Evolutionary conservation across 148 eudicot genomes (phyloP), one percentile per base, ranked within the genome.

Genomic region (Arbutus unedo): DNA sequence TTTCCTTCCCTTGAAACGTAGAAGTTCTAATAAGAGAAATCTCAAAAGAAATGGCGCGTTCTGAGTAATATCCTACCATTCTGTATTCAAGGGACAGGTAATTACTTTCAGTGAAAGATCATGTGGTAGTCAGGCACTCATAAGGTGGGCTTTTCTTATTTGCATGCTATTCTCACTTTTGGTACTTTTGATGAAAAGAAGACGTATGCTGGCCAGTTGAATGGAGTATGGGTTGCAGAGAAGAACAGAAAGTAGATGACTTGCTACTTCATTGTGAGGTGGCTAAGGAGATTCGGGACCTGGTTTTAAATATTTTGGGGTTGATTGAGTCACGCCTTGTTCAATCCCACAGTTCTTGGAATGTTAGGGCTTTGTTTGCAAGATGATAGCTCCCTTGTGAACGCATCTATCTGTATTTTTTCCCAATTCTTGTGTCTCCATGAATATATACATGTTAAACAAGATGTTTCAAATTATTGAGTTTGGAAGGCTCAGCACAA

Each of bases 191-290:
- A 66, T 66, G 71, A 25, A 25, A 23, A 25, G 1, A 3, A 23
- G 11, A 43, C 25, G n/a, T 10, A 66, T 25, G 11, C 23, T 31
- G 38, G 44, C 18, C 23, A 25, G 44, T 64, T 10, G 44, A 66
- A 0, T 11, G 71, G 4, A 66, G 6, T 66, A 31, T 66, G 71
- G 4, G 44, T 31, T 31, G 6, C 16, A 25, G 44, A 66, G 71
- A 6, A 31, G 70, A 64, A 38, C 23, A 64, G 71, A 66, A 31
- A 43, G 6, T 66, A 25, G 71, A 31, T 25, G 41, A 66, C 71
- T 66, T 31, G 44, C 71, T 66, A 66, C 71, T 66, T 66, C 71
- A 66, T 25, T 25, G 44, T 66, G 71, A 25, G 71, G 71, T 31
- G 16, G 71, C 43, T 10, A 43, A 66, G 25, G 44, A 25, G 71